Base-by-base conservation (phyloP, 257 asterid genomes). In the Mentha longifolia region DNA sequence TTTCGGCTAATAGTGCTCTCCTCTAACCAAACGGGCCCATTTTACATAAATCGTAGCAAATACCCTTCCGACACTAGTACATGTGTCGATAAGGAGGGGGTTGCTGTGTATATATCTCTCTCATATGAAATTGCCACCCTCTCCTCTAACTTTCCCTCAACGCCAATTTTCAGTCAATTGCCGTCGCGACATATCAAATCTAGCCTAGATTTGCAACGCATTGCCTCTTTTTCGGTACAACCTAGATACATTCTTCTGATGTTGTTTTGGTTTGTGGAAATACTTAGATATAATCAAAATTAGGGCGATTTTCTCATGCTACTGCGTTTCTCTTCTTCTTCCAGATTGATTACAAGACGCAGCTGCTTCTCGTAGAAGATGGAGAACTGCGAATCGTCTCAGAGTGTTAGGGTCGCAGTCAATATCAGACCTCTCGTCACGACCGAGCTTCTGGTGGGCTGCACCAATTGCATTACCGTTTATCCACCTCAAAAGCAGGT, bases 381-480 rank as follows among this genome's bases (percentile, higher is more conserved):
- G 96, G 96, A 93, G 20, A 76, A 68, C 41, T 16, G 73, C 1
- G 97, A 91, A 57, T 63, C 85, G 37, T 78, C 97, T 0, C 97
- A 92, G 75, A 85, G 88, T 49, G 99, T 94, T 50, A 83, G 91
- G 81, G 99, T 94, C 56, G 96, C 97, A 2, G 97, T 94, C 31
- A 87, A 94, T 76, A 55, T 94, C 57, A 77, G 99, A 39, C 99
- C 99, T 1, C 87, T 94, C 5, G 95, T 94, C 45, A 94, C 99
- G 6, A 35, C 96, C 0, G 99, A 94, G 95, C 97, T 94, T 56
- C 86, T 94, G 3, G 82, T 85, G 46, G 97, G 97, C 12, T 94
- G 97, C 67, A 91, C 99, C 0, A 97, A 94, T 65, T 89, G 97
- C 77, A 71, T 91, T 28, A 85, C 97, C 0, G 95, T 89, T 5